These are phyloP conservation scores for Pistacia integerrima DNA, from an alignment of 345 rosid genomes.

Conservation along the genomic window DNA sequence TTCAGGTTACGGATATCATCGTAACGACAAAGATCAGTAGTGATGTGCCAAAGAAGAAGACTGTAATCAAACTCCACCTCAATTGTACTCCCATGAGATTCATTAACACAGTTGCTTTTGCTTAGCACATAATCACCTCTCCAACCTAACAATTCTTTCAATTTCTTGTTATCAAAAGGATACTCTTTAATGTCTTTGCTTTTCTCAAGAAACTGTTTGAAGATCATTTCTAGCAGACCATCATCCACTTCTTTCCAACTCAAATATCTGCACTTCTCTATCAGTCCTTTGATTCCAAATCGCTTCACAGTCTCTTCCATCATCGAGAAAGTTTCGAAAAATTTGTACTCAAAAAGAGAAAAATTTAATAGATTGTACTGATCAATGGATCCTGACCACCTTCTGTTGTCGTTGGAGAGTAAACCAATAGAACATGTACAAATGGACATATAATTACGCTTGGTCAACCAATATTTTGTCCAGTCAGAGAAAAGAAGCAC, in stretches of 20 bases:
- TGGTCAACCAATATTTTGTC: conserved; percentile 12
- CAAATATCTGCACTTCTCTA: neutral
- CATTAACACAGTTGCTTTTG: neutral
- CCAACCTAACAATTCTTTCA: neutral
- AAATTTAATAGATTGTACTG: neutral
- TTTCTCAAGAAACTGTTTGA: conserved; percentile 1
- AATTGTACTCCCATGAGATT: conserved; percentile 2
- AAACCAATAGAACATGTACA: neutral
- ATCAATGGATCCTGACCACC: conserved; percentile 23
- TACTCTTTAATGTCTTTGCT: neutral
- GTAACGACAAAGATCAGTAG: conserved; percentile 22
- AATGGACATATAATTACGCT: neutral
- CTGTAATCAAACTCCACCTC: conserved; percentile 24
- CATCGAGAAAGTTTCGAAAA: no score
- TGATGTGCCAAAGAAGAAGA: conserved; percentile 35
- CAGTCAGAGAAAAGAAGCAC: conserved; percentile 19
- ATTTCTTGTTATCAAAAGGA: fast-evolving
- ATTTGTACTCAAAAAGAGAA: no score
- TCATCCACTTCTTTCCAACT: neutral
- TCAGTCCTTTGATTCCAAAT: neutral
- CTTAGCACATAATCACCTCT: conserved; percentile 16
- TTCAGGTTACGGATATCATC: neutral
- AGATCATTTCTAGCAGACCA: conserved; percentile 11
- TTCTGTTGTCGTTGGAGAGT: neutral
- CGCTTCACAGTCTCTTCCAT: neutral